These are phyloP conservation scores for Curvularia verruculosa DNA, from an alignment of 2,329 filamentous ascomycete genomes.

Conservation along the genomic window DNA sequence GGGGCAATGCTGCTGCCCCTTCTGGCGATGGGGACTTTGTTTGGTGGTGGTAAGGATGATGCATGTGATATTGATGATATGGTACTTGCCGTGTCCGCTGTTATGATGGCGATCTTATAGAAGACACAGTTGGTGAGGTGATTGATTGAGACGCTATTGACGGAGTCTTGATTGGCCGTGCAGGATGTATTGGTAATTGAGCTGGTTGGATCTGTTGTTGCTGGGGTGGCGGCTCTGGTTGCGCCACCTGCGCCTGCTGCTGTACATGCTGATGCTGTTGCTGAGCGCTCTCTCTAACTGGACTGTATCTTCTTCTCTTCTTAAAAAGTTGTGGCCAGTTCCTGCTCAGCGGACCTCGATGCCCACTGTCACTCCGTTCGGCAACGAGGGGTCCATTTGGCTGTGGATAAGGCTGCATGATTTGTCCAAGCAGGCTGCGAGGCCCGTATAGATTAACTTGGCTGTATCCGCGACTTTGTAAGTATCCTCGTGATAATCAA, in stretches of 20 bases:
- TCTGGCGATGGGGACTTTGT: constrained; percentile 34
- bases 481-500: not conserved
- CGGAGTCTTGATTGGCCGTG: constrained; percentile 23
- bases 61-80: constrained; percentile 34
- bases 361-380: constrained; percentile 26
- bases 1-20: constrained; percentile 27
- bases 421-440: constrained; percentile 13
- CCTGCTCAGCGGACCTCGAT: constrained; percentile 37
- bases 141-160: constrained; percentile 14
- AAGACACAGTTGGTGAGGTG: constrained; percentile 22
- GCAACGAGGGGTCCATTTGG: constrained; percentile 22
- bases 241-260: constrained; percentile 10
- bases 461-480: not conserved
- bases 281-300: constrained; percentile 34
- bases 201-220: constrained; percentile 8
- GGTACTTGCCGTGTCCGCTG: constrained; percentile 32
- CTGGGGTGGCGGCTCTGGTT: constrained; percentile 11
- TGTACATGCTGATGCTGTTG: constrained; percentile 23
- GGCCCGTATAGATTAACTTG: constrained; percentile 2
- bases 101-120: constrained; percentile 27
- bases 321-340: constrained; percentile 42
- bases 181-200: constrained; percentile 24
- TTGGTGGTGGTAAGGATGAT: constrained; percentile 30
- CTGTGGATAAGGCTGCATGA: constrained; percentile 31
- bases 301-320: constrained; percentile 41